Evolutionary conservation across 352 stramenopile species (phyloP).

Genomic region (Pythium rishiriense): DNA sequence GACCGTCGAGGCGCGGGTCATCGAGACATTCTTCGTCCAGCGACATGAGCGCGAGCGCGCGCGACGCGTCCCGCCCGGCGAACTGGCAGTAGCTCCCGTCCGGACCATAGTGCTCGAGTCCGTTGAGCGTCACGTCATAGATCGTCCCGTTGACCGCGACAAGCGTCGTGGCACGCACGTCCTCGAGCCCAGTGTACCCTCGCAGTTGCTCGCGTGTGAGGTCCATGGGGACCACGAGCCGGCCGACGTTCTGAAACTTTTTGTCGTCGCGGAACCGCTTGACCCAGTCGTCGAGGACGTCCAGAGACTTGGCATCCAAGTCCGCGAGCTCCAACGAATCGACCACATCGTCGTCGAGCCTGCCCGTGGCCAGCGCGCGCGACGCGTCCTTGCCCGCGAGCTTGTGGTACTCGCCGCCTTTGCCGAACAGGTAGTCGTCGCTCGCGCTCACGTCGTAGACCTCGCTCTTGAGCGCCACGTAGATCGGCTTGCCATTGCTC

Average conservation of each 20-base stretch:
- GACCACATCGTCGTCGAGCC: conserved; percentile 75
- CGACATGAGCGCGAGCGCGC: conserved; percentile 94
- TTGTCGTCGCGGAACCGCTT: conserved; percentile 86
- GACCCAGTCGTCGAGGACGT: conserved; percentile 72
- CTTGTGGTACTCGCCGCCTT: conserved; percentile 76
- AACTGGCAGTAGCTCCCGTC: conserved; percentile 92
- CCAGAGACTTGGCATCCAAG: conserved; percentile 31
- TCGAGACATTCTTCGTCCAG: conserved; percentile 90
- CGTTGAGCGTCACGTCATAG: conserved; percentile 93
- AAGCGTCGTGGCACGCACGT: conserved; percentile 80
- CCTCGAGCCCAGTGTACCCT: conserved; percentile 65
- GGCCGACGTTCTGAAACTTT: conserved; percentile 89
- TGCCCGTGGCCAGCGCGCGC: conserved; percentile 84
- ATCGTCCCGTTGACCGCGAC: conserved; percentile 87
- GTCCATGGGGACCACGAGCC: conserved; percentile 61
- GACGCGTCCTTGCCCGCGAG: conserved; percentile 93
- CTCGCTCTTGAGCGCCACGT: conserved; percentile 89
- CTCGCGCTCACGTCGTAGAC: conserved; percentile 93
- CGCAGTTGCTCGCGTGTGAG: conserved; percentile 70
- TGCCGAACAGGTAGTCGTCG: conserved; percentile 88
- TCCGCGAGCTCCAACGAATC: conserved; percentile 50
- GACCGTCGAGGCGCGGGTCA: conserved; percentile 73
- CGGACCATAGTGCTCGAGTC: conserved; percentile 90
- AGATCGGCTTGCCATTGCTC: conserved; percentile 78
- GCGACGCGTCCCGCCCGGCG: conserved; percentile 91